Evolutionary conservation across 208 protist species (phyloP), one percentile per base, ranked within the genome.

Genomic region (Leishmania turanica): DNA sequence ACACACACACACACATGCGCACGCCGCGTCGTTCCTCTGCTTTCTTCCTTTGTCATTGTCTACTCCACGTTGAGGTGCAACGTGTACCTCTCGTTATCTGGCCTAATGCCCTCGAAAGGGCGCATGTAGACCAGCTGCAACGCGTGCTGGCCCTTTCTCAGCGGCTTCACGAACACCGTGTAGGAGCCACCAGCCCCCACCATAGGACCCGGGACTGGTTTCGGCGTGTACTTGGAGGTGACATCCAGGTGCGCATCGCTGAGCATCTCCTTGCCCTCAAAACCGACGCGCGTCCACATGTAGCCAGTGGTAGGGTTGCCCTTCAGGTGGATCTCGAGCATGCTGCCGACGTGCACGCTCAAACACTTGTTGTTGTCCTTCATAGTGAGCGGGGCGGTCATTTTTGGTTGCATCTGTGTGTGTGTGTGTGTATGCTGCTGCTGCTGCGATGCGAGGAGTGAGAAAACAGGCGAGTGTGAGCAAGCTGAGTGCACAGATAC

Each of bases 231-330:
- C 37, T 73, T 53, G 31, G 56, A 71, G 1, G 40, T 40, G 8
- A 84, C 75, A 24, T 85, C 74, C 70, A 91, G 80, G 56, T 65
- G 31, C 3, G 83, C 77, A 58, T 90, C 85, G 47, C 80, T 90
- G 34, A 77, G 49, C 13, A 74, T 34, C 6, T 80, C 69, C 31
- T 79, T 69, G 31, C 77, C 76, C 37, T 58, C 64, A 71, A 85
- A 82, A 40, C 84, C 85, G 19, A 70, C 79, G 15, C 87, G 87
- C 6, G 84, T 79, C 93, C 93, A 96, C 31, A 13, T 73, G 89
- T 88, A 95, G 60, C 93, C 93, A 3, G 91, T 95, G 9, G 85
- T 93, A 72, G 93, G 93, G 85, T 95, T 97, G 42, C 89, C 85
- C 11, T 47, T 4, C 49, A 97, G 88, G 40, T 72, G 11, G 34